Percentiles rank a stretch among this genome's conserved stretches.
These are phyloP conservation scores for Dioscorea cayenensis DNA, from an alignment of 116 monocot genomes.

Conservation along the genomic window DNA sequence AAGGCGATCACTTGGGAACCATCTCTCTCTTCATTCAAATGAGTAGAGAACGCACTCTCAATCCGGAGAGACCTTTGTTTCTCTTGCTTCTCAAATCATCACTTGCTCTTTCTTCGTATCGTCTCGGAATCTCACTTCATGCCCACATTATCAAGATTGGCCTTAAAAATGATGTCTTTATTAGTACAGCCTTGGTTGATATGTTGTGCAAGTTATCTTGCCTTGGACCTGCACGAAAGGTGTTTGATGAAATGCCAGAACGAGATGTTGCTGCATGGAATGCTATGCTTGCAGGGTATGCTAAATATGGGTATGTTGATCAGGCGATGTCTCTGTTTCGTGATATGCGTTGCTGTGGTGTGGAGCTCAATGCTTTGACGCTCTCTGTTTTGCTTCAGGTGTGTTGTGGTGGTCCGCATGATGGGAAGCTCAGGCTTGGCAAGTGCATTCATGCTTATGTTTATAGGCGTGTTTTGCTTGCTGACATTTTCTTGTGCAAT, in stretches of 20 bases:
- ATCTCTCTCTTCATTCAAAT: conserved; percentile 7
- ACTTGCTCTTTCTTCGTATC: background rate
- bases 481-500: conserved; percentile 34
- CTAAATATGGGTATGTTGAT: conserved; percentile 29
- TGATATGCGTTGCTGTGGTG: conserved; percentile 21
- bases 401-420: background rate
- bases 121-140: background rate
- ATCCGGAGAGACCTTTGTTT: background rate
- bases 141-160: conserved; percentile 7
- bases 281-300: conserved; percentile 60
- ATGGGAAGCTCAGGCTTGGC: conserved; percentile 16
- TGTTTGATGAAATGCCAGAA: conserved; percentile 50
- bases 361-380: conserved; percentile 29
- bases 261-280: conserved; percentile 60
- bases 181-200: conserved; percentile 30
- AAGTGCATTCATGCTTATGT: conserved; percentile 34
- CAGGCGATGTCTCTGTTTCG: conserved; percentile 42
- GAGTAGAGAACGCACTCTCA: background rate
- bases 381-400: conserved; percentile 37
- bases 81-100: conserved; percentile 5
- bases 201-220: conserved; percentile 18
- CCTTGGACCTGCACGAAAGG: conserved; percentile 27
- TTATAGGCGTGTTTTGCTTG: conserved; percentile 7
- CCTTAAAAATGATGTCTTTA: conserved; percentile 15
- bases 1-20: conserved; percentile 3